phyloP scores from a whole-genome alignment of 108 stramenopile genomes.

The Pseudonitzschia pungens region DNA sequence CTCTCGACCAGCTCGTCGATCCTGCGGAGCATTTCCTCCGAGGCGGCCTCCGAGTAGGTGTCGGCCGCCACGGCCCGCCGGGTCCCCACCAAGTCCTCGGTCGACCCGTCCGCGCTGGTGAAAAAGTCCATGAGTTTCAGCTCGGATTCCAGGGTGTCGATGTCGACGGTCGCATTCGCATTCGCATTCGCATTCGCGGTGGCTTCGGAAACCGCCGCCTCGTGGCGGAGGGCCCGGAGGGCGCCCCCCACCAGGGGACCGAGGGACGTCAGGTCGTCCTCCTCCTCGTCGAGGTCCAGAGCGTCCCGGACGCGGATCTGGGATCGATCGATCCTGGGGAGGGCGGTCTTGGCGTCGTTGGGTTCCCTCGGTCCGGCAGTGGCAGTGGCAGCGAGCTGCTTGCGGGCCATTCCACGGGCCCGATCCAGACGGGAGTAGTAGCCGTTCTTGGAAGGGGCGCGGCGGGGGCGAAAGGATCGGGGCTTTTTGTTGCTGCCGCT shows the following conservation, averaged over 20 bases:
- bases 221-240: constrained; percentile 14
- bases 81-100: constrained; percentile 66
- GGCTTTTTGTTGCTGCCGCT: neutral
- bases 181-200: neutral
- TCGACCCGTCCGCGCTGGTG: constrained; percentile 62
- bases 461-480: neutral
- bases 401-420: neutral
- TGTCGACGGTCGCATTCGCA: neutral
- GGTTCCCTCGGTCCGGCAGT: constrained; percentile 30
- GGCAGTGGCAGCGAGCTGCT: neutral
- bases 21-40: constrained; percentile 29
- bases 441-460: neutral
- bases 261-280: constrained; percentile 27
- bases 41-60: constrained; percentile 35
- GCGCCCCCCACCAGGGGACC: constrained; percentile 26
- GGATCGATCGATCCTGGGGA: constrained; percentile 28
- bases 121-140: constrained; percentile 70
- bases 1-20: constrained; percentile 39
- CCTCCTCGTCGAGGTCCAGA: constrained; percentile 22
- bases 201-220: neutral
- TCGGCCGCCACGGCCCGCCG: constrained; percentile 47
- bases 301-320: constrained; percentile 1
- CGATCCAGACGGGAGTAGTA: neutral
- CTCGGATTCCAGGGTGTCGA: constrained; percentile 43
- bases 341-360: constrained; percentile 24